Evolutionary conservation across 148 eudicot genomes (phyloP).

Genomic region (Rhododendron williamsianum): DNA sequence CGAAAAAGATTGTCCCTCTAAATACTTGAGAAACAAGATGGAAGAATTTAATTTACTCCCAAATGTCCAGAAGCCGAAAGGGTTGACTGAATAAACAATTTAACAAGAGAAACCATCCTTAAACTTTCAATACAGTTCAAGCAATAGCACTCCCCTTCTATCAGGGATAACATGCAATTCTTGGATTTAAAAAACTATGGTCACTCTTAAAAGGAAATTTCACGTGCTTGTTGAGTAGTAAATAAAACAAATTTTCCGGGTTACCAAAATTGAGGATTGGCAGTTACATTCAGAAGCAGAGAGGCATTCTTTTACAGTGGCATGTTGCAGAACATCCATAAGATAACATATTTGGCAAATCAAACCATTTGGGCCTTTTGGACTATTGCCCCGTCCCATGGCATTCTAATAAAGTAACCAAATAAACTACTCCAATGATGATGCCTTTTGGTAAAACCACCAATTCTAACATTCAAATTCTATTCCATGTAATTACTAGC

Average conservation of each 20-base stretch:
- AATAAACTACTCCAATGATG: not conserved
- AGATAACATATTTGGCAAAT: not conserved
- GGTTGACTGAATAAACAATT: not conserved
- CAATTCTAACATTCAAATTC: not conserved
- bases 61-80: not conserved
- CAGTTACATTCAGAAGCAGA: not conserved
- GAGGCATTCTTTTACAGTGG: not conserved
- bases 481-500: not conserved
- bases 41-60: not conserved
- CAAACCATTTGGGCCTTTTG: not conserved
- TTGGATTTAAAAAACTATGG: not conserved
- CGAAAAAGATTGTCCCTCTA: not conserved
- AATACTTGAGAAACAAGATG: too few relatives aligned
- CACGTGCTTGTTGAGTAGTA: not conserved
- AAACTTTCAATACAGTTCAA: not conserved
- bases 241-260: not conserved
- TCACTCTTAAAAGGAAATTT: not conserved
- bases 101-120: not conserved
- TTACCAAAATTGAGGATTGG: not conserved
- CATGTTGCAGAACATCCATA: not conserved
- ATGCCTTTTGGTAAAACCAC: not conserved
- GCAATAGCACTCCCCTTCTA: not conserved
- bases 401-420: not conserved
- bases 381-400: not conserved
- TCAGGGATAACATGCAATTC: not conserved